Conservation (phyloP, 2,329 filamentous ascomycete species). For the Akanthomyces muscarius region DNA sequence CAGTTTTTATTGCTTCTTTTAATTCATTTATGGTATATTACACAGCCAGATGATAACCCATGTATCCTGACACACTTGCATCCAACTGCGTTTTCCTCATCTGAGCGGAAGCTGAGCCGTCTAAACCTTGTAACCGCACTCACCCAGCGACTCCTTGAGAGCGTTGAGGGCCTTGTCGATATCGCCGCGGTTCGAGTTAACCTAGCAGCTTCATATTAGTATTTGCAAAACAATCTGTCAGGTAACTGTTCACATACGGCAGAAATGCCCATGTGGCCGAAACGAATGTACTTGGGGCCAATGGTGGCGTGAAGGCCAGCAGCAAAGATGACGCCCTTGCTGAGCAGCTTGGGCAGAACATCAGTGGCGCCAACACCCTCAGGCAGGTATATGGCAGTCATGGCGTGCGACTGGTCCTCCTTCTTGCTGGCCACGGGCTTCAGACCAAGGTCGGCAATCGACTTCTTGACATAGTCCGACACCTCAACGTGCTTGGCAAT, state of each 20-base stretch:
- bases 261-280: constrained; percentile 97
- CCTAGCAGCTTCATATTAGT: constrained; percentile 33
- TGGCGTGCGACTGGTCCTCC: constrained; percentile 90
- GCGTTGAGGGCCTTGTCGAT: constrained; percentile 80
- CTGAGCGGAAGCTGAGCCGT: background rate
- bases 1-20: background rate
- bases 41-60: constrained; percentile 6
- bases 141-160: constrained; percentile 67
- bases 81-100: background rate
- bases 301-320: constrained; percentile 96
- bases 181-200: constrained; percentile 73
- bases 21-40: background rate
- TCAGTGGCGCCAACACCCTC: constrained; percentile 77
- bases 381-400: constrained; percentile 96
- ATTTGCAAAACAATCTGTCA: constrained; percentile 1
- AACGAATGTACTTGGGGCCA: constrained; percentile 86
- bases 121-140: constrained; percentile 57
- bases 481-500: constrained; percentile 76
- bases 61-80: background rate
- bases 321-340: constrained; percentile 89
- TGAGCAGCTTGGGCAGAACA: constrained; percentile 76
- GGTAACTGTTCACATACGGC: constrained; percentile 50
- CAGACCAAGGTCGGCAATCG: constrained; percentile 74
- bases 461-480: constrained; percentile 83
- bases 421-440: constrained; percentile 81